These are phyloP conservation scores for Neurospora crassa DNA, from an alignment of 2,329 filamentous ascomycete genomes.

Conservation along the genomic window DNA sequence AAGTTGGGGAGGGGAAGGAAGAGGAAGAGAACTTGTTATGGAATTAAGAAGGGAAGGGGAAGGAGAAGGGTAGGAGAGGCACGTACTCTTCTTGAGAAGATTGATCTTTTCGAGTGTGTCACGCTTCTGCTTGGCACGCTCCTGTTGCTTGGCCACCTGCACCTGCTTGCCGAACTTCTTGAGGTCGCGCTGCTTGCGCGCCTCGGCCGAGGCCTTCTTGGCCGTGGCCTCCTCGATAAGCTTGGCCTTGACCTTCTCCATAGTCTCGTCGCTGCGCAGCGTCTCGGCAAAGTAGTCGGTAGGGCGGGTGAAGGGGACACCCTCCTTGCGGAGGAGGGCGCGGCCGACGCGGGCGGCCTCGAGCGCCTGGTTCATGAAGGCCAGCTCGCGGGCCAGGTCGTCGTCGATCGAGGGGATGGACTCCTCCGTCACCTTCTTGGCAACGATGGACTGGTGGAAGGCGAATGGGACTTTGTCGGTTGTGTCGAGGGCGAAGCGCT, in stretches of 20 bases:
- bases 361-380: slow-evolving; percentile 85
- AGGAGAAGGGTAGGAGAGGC: not conserved
- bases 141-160: slow-evolving; percentile 90
- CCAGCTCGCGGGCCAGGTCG: slow-evolving; percentile 83
- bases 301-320: slow-evolving; percentile 76
- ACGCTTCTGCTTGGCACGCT: slow-evolving; percentile 84
- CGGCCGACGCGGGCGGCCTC: slow-evolving; percentile 68
- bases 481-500: slow-evolving; percentile 65
- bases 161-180: slow-evolving; percentile 99
- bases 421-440: slow-evolving; percentile 51
- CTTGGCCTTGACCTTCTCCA: slow-evolving; percentile 93
- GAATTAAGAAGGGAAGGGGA: not conserved
- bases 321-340: slow-evolving; percentile 67
- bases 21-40: not conserved
- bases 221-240: slow-evolving; percentile 82
- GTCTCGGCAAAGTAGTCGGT: slow-evolving; percentile 98
- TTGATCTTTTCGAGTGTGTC: slow-evolving; percentile 95
- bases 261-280: slow-evolving; percentile 97
- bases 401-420: slow-evolving; percentile 78
- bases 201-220: slow-evolving; percentile 88
- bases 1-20: slow-evolving; percentile 1
- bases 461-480: slow-evolving; percentile 65
- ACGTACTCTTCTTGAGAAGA: slow-evolving; percentile 86
- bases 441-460: slow-evolving; percentile 69
- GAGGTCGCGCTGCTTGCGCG: slow-evolving; percentile 81